Base-by-base conservation (phyloP, 1,139 yeast species). In the Wickerhamomyces sp. region DNA sequence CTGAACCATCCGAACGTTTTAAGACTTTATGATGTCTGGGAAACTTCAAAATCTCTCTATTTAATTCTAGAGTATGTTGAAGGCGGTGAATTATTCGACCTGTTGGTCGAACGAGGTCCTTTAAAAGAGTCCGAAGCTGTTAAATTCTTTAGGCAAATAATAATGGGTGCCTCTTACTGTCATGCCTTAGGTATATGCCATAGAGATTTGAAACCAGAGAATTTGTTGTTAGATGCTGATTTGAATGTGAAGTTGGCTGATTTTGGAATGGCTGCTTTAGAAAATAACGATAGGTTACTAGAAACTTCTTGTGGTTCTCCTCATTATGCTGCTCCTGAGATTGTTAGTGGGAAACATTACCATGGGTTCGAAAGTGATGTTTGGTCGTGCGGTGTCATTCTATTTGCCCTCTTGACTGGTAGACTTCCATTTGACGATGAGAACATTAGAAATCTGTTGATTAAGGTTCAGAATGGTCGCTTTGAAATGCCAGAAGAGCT, bases 251-350 rank as follows among this genome's bases (percentile, higher is more conserved):
- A 85, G 59, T 78, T 85, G 55, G 95, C 94, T 8, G 95, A 85
- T 65, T 85, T 85, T 59, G 95, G 94, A 42, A 85, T 85, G 94
- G 94, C 94, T 27, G 93, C 94, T 27, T 68, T 85, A 52, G 91
- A 85, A 63, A 75, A 84, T 50, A 81, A 81, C 47, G 86, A 84
- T 39, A 81, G 79, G 62, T 66, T 85, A 47, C 68, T 85, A 45
- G 90, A 84, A 62, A 85, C 95, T 10, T 79, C 87, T 13, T 85
- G 95, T 69, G 95, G 94, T 4, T 82, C 90, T 36, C 94, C 95
- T 23, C 95, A 85, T 66, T 85, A 85, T 63, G 94, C 94, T 13
- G 88, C 94, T 8, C 95, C 95, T 1, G 95, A 85, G 67, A 85
- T 85, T 52, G 91, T 85, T 32, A 76, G 83, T 58, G 93, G 94